These are phyloP conservation scores for Colletotrichum eleusines DNA, from an alignment of 2,329 filamentous ascomycete genomes.

Conservation along the genomic window DNA sequence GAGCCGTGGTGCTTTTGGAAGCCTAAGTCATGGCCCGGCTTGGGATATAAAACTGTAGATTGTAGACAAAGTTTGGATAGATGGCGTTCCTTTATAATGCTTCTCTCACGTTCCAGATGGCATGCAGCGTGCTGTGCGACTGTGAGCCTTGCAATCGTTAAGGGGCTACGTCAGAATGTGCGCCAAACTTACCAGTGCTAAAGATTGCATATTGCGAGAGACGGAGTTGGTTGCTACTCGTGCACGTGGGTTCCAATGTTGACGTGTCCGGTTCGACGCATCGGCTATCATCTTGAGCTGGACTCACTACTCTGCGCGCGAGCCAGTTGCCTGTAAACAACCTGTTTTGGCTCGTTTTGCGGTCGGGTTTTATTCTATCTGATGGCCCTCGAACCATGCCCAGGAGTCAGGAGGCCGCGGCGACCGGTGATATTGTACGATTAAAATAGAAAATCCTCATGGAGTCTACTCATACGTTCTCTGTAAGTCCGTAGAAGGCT, in stretches of 20 bases:
- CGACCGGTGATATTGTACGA: background rate
- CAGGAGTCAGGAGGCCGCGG: background rate
- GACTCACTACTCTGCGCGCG: background rate
- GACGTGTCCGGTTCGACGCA: background rate
- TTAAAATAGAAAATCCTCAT: background rate
- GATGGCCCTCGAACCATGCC: background rate
- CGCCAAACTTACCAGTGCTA: background rate
- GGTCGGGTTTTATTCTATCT: background rate
- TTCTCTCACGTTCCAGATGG: background rate
- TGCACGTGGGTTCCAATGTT: background rate
- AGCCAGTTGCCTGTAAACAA: background rate
- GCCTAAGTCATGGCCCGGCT: slow-evolving; percentile 1
- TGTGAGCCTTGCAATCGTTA: background rate
- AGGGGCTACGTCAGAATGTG: background rate
- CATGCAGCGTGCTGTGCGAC: background rate
- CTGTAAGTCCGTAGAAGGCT: slow-evolving; percentile 18
- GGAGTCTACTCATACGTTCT: slow-evolving; percentile 24
- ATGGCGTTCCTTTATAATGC: background rate
- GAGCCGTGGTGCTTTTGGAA: slow-evolving; percentile 50
- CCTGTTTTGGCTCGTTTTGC: background rate
- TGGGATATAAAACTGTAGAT: background rate
- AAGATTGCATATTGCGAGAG: background rate
- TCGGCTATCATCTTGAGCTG: background rate
- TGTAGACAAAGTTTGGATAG: slow-evolving; percentile 10
- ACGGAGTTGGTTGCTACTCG: background rate